These are phyloP conservation scores for Entomophthora muscae DNA, from an alignment of 371 early-diverging fungal genomes.

Conservation along the genomic window DNA sequence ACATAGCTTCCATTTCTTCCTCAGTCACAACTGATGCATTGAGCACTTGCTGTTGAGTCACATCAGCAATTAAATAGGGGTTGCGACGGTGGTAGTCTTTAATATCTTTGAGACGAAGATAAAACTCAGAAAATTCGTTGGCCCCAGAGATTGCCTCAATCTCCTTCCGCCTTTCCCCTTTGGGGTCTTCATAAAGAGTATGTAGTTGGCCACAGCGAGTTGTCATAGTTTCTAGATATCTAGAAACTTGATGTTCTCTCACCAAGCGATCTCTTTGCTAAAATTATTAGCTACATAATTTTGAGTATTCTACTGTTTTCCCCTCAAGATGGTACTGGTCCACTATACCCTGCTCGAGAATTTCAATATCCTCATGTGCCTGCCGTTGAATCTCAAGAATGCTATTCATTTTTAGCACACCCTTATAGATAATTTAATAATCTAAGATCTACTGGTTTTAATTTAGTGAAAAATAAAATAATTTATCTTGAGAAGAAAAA, in stretches of 20 bases:
- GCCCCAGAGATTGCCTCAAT: constrained; percentile 49
- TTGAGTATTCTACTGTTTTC: constrained; percentile 25
- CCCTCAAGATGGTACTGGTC: constrained; percentile 55
- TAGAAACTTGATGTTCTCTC: constrained; percentile 64
- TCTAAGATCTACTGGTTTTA: no score
- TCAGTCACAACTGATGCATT: constrained; percentile 31
- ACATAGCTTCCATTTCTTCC: constrained; percentile 42
- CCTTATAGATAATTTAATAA: no score
- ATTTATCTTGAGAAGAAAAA: no score
- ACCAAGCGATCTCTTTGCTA: constrained; percentile 61
- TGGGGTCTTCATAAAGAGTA: constrained; percentile 50
- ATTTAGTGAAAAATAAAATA: no score
- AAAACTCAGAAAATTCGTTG: constrained; percentile 70
- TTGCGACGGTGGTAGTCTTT: constrained; percentile 70
- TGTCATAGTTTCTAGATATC: constrained; percentile 51
- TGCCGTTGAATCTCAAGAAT: constrained; percentile 23
- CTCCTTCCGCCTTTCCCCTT: constrained; percentile 55
- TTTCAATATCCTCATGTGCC: constrained; percentile 82
- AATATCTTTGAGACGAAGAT: constrained; percentile 58
- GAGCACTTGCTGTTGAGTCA: constrained; percentile 60
- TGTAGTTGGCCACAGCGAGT: constrained; percentile 35
- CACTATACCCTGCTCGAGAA: constrained; percentile 74
- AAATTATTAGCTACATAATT: constrained; percentile 1
- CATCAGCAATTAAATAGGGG: constrained; percentile 59
- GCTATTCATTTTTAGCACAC: constrained; percentile 12